phyloP scores from a whole-genome alignment of 1,284 basidiomycete genomes.

The Hypsizygus ulmarius region DNA sequence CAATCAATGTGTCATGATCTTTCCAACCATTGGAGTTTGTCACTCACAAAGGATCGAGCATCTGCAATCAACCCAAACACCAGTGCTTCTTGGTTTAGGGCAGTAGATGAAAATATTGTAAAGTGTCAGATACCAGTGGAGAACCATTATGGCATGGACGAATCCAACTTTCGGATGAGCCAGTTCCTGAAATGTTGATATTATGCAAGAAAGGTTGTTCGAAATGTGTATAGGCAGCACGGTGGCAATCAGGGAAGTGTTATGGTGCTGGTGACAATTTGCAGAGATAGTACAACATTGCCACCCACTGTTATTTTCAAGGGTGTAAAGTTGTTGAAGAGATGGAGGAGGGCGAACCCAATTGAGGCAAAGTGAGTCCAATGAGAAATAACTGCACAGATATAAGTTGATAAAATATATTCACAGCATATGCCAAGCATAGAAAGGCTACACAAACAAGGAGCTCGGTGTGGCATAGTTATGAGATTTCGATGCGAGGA shows the following conservation, averaged over 20 bases:
- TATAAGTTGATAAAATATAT: too few relatives aligned
- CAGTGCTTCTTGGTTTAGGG: slow-evolving; percentile 19
- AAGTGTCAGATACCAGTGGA: slow-evolving; percentile 14
- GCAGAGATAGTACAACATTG: slow-evolving; percentile 7
- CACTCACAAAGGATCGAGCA: slow-evolving; percentile 18
- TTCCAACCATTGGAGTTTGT: slow-evolving; percentile 17
- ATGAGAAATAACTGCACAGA: too few relatives aligned
- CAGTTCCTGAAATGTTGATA: slow-evolving; percentile 14
- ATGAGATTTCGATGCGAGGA: slow-evolving; percentile 30
- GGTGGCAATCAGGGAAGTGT: not conserved
- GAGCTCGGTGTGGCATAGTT: slow-evolving; percentile 29
- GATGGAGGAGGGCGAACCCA: too few relatives aligned
- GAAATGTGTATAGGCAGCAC: too few relatives aligned
- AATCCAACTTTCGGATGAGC: slow-evolving; percentile 16
- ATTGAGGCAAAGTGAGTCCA: too few relatives aligned
- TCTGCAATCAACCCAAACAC: slow-evolving; percentile 17
- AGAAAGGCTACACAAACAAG: slow-evolving; percentile 10
- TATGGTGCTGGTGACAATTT: slow-evolving; percentile 6
- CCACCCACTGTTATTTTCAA: too few relatives aligned
- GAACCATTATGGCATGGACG: slow-evolving; percentile 21
- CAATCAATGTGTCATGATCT: slow-evolving; percentile 6
- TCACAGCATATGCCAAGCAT: too few relatives aligned
- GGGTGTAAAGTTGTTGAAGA: too few relatives aligned
- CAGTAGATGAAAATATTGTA: slow-evolving; percentile 18
- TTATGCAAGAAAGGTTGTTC: slow-evolving; percentile 2